These are phyloP conservation scores for Ceratonia siliqua DNA, from an alignment of 306 rosid species.

Conservation along the genomic window DNA sequence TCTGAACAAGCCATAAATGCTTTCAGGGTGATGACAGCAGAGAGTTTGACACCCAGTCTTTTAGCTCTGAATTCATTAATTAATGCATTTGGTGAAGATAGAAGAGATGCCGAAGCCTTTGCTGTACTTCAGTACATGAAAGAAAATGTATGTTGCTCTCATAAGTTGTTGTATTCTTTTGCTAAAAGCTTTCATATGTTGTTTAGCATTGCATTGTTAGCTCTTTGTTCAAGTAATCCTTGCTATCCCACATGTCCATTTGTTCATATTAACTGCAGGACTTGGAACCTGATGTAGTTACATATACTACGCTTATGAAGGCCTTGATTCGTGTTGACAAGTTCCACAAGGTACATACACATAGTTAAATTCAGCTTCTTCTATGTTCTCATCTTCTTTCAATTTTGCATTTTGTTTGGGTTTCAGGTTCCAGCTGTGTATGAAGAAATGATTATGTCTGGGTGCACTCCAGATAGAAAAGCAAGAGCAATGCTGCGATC, in stretches of 20 bases:
- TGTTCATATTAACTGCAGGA: conserved; percentile 56
- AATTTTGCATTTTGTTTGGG: conserved; percentile 30
- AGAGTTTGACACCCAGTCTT: conserved; percentile 83
- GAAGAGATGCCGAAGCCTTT: conserved; percentile 92
- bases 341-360: conserved; percentile 58
- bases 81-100: conserved; percentile 89
- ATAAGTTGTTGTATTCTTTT: background rate
- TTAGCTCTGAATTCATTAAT: conserved; percentile 89
- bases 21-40: conserved; percentile 76
- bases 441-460: conserved; percentile 84
- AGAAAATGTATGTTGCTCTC: conserved; percentile 59
- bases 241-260: conserved; percentile 15
- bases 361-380: background rate
- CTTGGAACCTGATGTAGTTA: conserved; percentile 83
- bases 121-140: conserved; percentile 87
- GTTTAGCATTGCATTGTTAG: background rate
- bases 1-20: conserved; percentile 87
- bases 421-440: conserved; percentile 90
- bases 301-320: conserved; percentile 98
- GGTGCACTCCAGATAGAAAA: conserved; percentile 86
- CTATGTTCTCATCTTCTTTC: conserved; percentile 2
- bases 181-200: background rate
- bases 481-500: conserved; percentile 92
- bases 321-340: conserved; percentile 81
- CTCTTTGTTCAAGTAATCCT: background rate